phyloP scores from a whole-genome alignment of 169 alveolate genomes.

The Plasmodium reichenowi region DNA sequence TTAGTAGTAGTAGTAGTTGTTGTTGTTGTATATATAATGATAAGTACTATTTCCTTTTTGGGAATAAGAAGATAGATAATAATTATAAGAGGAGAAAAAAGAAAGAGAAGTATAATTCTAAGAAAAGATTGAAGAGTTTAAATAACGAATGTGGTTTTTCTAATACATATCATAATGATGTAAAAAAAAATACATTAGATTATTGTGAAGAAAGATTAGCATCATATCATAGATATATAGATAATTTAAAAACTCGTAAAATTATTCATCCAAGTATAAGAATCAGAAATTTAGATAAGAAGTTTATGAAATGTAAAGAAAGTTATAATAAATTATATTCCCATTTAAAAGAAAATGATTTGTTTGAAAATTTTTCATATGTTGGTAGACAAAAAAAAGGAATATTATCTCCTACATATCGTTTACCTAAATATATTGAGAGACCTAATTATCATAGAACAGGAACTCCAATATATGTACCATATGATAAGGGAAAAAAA shows the following conservation, averaged over 20 bases:
- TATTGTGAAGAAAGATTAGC: constrained; percentile 51
- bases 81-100: background rate
- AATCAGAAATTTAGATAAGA: constrained; percentile 34
- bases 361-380: constrained; percentile 30
- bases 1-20: no score
- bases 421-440: constrained; percentile 73
- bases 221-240: constrained; percentile 54
- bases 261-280: constrained; percentile 62
- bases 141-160: constrained; percentile 31
- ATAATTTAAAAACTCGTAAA: constrained; percentile 52
- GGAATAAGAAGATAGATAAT: no score
- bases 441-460: constrained; percentile 82
- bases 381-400: constrained; percentile 83
- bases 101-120: background rate
- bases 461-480: constrained; percentile 81
- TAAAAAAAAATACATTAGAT: constrained; percentile 53
- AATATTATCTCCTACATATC: constrained; percentile 77
- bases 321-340: constrained; percentile 51
- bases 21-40: no score
- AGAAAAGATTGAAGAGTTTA: constrained; percentile 9
- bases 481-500: constrained; percentile 43
- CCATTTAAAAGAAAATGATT: constrained; percentile 31
- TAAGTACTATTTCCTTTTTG: no score
- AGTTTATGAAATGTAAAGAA: constrained; percentile 47
- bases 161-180: constrained; percentile 23